A percentile compares a stretch with the other conserved stretches of the same genome.
phyloP scores from a whole-genome alignment of 2,329 filamentous ascomycete species.

The Aspergillus intermedius region DNA sequence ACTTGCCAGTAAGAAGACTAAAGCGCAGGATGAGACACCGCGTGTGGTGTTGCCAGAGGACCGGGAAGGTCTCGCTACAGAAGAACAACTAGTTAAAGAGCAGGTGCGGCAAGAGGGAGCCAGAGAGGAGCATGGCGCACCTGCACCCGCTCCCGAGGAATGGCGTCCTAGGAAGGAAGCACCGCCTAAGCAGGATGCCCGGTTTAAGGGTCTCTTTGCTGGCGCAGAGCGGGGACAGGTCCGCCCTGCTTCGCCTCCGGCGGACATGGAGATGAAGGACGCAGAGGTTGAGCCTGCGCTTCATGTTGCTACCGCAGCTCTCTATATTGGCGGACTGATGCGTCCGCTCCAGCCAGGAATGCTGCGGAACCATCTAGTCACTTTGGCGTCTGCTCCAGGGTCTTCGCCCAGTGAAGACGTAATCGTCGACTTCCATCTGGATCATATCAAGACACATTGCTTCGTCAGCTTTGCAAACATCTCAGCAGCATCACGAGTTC shows the following conservation, averaged over 20 bases:
- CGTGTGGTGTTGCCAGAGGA: constrained; percentile 27
- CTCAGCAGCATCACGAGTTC: constrained; percentile 67
- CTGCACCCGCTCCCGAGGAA: constrained; percentile 5
- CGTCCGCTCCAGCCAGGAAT: constrained; percentile 66
- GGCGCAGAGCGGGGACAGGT: constrained; percentile 18
- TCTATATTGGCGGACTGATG: constrained; percentile 90
- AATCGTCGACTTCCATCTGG: constrained; percentile 68
- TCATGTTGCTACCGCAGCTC: constrained; percentile 65
- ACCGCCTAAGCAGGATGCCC: constrained; percentile 35
- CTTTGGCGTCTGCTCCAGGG: constrained; percentile 58
- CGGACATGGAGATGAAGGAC: constrained; percentile 26
- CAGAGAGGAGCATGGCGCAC: constrained; percentile 5
- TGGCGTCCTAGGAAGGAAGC: constrained; percentile 12
- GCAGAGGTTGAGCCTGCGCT: constrained; percentile 50
- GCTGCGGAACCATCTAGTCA: constrained; percentile 62
- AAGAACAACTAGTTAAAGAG: constrained; percentile 4
- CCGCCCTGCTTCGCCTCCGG: constrained; percentile 20
- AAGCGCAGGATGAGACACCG: constrained; percentile 39
- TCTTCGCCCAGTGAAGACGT: constrained; percentile 47
- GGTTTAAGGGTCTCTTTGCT: constrained; percentile 46
- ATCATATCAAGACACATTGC: constrained; percentile 80
- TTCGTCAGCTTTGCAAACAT: constrained; percentile 66
- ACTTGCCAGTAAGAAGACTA: constrained; percentile 50
- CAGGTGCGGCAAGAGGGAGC: constrained; percentile 16
- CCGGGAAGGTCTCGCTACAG: constrained; percentile 5